Evolutionary conservation across 805 yeast species (phyloP), one percentile per base, ranked within the genome.

Genomic region (Cyberlindnera sargentensis): DNA sequence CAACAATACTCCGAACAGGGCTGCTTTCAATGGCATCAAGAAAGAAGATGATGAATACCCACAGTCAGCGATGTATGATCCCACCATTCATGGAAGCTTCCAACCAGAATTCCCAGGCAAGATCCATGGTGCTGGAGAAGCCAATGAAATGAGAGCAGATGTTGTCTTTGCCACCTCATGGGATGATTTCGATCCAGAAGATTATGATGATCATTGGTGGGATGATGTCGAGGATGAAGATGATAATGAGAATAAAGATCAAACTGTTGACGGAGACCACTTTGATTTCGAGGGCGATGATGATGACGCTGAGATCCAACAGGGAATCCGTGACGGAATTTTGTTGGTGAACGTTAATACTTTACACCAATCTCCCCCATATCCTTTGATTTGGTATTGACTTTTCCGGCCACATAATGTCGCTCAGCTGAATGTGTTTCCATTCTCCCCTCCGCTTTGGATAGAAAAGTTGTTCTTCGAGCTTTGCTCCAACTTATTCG

Each of bases 1-100:
- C 20, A 24, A 23, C 26, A 70, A 71, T 11, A 79, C 84, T 2
- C 89, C 89, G 0, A 84, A 84, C 55, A 60, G 71, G 43, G 67
- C 84, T 31, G 77, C 58, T 1, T 67, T 61, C 48, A 67, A 65
- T 39, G 71, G 71, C 3, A 49, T 66, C 1, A 36, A 50, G 3
- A 57, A 60, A 36, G 47, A 48, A 1, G 70, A 67, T 39, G 67
- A 63, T 38, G 49, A 55, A 32, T 49, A 34, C 31, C 38, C 44
- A 23, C 27, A 26, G 24, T 43, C 40, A n/a, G 4, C 40, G 5
- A 37, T 44, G 42, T 46, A 44, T 38, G 40, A 44, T n/a, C 44
- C 45, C 30, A 23, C 7, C 3, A 20, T 31, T 11, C 48, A 43
- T 28, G 42, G 42, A 1, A 26, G 36, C 5, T 9, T 31, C 24